These are phyloP conservation scores for Syzygium oleosum DNA, from an alignment of 345 rosid species.

Conservation along the genomic window DNA sequence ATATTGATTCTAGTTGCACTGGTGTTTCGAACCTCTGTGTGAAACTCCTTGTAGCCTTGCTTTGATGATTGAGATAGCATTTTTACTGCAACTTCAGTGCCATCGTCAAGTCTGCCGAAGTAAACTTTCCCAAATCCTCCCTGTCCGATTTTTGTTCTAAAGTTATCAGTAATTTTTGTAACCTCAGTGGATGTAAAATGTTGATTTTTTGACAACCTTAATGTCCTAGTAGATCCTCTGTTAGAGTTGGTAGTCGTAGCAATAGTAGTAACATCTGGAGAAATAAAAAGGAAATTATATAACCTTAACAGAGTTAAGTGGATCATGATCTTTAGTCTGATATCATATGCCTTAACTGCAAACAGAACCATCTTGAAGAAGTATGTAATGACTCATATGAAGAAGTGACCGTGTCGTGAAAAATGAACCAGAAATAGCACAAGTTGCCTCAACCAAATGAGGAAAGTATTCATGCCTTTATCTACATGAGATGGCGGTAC, in stretches of 20 bases:
- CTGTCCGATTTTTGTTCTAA: background rate
- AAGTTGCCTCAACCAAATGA: background rate
- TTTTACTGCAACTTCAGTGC: no score
- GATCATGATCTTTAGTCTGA: background rate
- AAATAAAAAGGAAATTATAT: background rate
- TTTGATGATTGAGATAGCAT: constrained; percentile 9
- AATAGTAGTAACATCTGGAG: background rate
- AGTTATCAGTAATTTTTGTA: constrained; percentile 10
- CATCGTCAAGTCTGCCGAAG: constrained; percentile 10
- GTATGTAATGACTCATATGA: background rate
- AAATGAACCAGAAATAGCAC: no score
- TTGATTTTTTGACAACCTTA: background rate
- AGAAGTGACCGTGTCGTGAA: background rate
- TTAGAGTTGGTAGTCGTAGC: background rate
- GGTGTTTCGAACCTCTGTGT: constrained; percentile 10
- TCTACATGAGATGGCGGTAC: background rate
- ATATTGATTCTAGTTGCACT: no score
- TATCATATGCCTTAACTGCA: background rate
- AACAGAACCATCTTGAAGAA: no score
- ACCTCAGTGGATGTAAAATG: constrained; percentile 11
- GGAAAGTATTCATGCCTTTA: background rate
- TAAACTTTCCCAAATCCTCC: constrained; percentile 29
- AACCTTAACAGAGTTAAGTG: background rate
- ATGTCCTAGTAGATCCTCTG: background rate
- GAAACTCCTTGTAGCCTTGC: constrained; percentile 22